These are phyloP conservation scores for Ceratobasidium sp. DNA, from an alignment of 1,284 basidiomycete genomes.

Conservation along the genomic window DNA sequence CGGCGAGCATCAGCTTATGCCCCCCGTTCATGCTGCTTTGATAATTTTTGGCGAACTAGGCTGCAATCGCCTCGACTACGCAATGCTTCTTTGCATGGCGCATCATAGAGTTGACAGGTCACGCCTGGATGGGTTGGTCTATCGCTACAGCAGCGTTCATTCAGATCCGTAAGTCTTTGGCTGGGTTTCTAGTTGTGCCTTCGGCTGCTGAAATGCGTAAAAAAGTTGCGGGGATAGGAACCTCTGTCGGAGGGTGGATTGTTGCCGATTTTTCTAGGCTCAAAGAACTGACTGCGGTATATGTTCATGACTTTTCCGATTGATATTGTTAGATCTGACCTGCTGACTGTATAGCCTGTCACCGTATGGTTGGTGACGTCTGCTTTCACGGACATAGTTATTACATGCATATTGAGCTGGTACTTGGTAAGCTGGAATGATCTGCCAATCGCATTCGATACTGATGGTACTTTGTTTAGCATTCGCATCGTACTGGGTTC, in stretches of 20 bases:
- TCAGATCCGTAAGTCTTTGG: conserved; percentile 23
- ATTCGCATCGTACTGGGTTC: conserved; percentile 58
- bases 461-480: conserved; percentile 50
- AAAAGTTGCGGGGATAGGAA: conserved; percentile 53
- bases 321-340: not conserved
- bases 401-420: conserved; percentile 56
- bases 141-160: conserved; percentile 12
- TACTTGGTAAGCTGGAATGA: conserved; percentile 54
- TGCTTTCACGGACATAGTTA: conserved; percentile 55
- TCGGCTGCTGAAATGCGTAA: not conserved
- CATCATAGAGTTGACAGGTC: conserved; percentile 14
- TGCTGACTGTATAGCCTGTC: conserved; percentile 8
- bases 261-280: conserved; percentile 55
- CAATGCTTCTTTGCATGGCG: conserved; percentile 46
- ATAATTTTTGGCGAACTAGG: not conserved
- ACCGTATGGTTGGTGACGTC: conserved; percentile 52
- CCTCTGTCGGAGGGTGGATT: conserved; percentile 55
- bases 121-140: conserved; percentile 6
- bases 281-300: conserved; percentile 52
- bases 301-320: not conserved
- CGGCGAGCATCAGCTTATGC: too few species aligned
- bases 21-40: not conserved
- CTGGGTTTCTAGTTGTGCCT: not conserved
- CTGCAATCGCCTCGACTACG: conserved; percentile 29
- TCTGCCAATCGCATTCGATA: not conserved